These are phyloP conservation scores for Backusella australiensis DNA, from an alignment of 192 early-diverging fungal species.

Conservation along the genomic window DNA sequence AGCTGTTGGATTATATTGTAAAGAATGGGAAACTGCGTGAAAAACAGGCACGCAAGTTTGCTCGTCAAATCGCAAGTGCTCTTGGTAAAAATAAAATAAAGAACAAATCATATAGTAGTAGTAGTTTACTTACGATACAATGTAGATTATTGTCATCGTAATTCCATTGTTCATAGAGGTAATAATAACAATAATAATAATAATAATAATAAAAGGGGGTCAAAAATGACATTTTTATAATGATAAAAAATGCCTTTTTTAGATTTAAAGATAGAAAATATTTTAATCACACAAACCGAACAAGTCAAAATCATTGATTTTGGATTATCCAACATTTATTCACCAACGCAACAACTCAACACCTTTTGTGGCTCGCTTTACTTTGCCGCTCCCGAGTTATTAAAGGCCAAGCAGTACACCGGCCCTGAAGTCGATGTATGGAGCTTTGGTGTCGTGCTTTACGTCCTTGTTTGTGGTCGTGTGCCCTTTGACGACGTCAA, in stretches of 20 bases:
- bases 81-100: constrained; percentile 30
- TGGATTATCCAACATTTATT: constrained; percentile 77
- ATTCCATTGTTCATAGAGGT: constrained; percentile 41
- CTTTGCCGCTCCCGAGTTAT: constrained; percentile 85
- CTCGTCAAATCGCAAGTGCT: constrained; percentile 73
- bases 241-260: background rate
- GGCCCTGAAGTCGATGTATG: constrained; percentile 91
- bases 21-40: constrained; percentile 78
- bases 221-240: background rate
- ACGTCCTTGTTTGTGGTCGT: constrained; percentile 81
- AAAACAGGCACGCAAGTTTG: constrained; percentile 73
- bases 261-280: constrained; percentile 84
- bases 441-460: constrained; percentile 84
- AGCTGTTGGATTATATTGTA: constrained; percentile 83
- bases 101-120: too few relatives aligned
- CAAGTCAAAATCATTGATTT: constrained; percentile 88
- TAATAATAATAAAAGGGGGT: background rate
- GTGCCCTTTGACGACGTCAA: constrained; percentile 86
- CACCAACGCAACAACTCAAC: constrained; percentile 46
- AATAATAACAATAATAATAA: background rate
- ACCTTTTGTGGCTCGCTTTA: constrained; percentile 71
- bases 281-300: constrained; percentile 67
- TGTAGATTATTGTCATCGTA: constrained; percentile 39
- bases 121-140: too few relatives aligned
- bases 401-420: constrained; percentile 75